Evolutionary conservation across 2,329 filamentous ascomycete genomes (phyloP).

Genomic region (Claviceps sp.): DNA sequence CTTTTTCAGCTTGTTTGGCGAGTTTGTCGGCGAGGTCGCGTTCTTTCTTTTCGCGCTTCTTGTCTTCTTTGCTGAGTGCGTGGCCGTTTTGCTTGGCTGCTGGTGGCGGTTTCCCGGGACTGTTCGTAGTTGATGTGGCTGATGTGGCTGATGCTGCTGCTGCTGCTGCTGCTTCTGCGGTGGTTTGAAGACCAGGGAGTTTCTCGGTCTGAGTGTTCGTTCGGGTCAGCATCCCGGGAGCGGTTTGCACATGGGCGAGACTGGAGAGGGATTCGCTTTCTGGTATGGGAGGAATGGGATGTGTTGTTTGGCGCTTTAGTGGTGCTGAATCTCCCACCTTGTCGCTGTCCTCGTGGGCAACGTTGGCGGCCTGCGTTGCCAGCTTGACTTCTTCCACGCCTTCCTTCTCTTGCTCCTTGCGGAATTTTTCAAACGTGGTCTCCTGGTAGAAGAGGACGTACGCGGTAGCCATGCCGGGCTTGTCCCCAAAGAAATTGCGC

Average conservation of each 20-base stretch:
- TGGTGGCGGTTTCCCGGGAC: slow-evolving; percentile 10
- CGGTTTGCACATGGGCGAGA: slow-evolving; percentile 54
- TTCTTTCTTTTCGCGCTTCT: slow-evolving; percentile 57
- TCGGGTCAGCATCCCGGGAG: slow-evolving; percentile 28
- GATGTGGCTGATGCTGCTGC: background rate
- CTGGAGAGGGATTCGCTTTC: slow-evolving; percentile 41
- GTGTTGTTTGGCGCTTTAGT: slow-evolving; percentile 37
- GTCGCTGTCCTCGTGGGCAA: slow-evolving; percentile 35
- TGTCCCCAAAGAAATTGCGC: slow-evolving; percentile 92
- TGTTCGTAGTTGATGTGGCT: background rate
- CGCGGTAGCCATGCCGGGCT: slow-evolving; percentile 78
- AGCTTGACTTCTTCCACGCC: slow-evolving; percentile 49
- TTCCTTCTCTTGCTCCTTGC: slow-evolving; percentile 73
- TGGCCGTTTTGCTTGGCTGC: slow-evolving; percentile 17
- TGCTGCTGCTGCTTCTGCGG: background rate
- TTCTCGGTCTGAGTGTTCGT: slow-evolving; percentile 6
- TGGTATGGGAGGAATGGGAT: slow-evolving; percentile 30
- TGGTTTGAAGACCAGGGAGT: slow-evolving; percentile 4
- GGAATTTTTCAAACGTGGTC: slow-evolving; percentile 54
- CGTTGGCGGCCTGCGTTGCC: slow-evolving; percentile 41
- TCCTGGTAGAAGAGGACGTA: slow-evolving; percentile 98
- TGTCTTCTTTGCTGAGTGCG: slow-evolving; percentile 43
- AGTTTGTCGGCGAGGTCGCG: slow-evolving; percentile 42
- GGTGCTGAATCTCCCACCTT: slow-evolving; percentile 26
- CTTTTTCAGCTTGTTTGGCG: slow-evolving; percentile 32